Percentiles rank a stretch among this genome's conserved stretches.
phyloP scores from a whole-genome alignment of 2,329 filamentous ascomycete species.

The Dactylellina haptotyla region DNA sequence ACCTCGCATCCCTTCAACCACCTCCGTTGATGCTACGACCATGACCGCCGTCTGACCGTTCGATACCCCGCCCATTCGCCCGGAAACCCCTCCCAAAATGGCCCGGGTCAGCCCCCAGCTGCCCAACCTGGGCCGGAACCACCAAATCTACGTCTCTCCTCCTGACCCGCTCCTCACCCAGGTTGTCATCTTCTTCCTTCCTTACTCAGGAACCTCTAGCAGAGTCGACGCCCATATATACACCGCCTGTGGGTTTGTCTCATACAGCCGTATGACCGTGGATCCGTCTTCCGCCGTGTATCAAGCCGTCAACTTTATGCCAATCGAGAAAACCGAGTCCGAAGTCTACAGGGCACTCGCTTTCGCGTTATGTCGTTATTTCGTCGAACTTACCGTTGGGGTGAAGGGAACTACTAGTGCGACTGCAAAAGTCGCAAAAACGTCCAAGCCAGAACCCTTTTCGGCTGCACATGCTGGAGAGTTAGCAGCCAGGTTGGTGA shows the following conservation, averaged over 20 bases:
- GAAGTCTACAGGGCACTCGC: constrained; percentile 90
- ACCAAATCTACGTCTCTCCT: constrained; percentile 87
- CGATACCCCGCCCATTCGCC: background rate
- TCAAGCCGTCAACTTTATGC: constrained; percentile 85
- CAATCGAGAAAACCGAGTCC: constrained; percentile 86
- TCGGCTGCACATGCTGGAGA: constrained; percentile 92
- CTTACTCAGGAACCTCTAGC: constrained; percentile 89
- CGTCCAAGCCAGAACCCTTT: constrained; percentile 77
- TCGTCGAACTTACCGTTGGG: constrained; percentile 80
- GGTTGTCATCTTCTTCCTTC: constrained; percentile 90
- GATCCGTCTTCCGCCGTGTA: constrained; percentile 93
- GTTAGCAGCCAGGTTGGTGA: constrained; percentile 83
- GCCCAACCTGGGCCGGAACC: constrained; percentile 58
- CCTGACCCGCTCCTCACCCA: constrained; percentile 84
- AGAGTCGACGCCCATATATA: constrained; percentile 95
- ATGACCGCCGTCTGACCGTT: constrained; percentile 12
- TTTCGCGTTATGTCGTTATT: constrained; percentile 94
- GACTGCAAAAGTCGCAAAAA: constrained; percentile 62
- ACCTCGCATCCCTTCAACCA: background rate
- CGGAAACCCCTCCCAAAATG: constrained; percentile 39
- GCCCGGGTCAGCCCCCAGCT: constrained; percentile 57
- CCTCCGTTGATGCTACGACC: background rate
- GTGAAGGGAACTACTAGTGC: constrained; percentile 76
- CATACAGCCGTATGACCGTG: constrained; percentile 89
- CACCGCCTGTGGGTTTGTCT: constrained; percentile 86